Conservation (phyloP, 1,284 basidiomycete species). For the Ustilago shanxiensis region DNA sequence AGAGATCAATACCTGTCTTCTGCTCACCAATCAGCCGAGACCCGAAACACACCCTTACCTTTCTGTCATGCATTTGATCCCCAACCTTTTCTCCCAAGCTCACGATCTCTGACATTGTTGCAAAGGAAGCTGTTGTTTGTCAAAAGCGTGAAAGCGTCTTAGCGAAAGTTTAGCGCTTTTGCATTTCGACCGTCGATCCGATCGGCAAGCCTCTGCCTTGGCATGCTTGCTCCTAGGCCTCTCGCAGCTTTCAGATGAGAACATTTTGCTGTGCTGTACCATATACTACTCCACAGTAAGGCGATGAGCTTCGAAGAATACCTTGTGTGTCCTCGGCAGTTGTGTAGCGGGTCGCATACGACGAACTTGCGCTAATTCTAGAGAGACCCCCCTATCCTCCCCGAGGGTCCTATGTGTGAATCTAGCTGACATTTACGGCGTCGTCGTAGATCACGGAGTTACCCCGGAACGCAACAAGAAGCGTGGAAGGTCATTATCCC, state of each 20-base stretch:
- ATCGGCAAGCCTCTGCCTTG: neutral
- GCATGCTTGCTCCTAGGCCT: neutral
- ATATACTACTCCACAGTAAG: too few relatives aligned
- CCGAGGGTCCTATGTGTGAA: neutral
- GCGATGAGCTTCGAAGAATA: too few relatives aligned
- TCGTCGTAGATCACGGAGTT: neutral
- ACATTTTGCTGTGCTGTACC: too few relatives aligned
- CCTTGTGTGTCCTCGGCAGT: too few relatives aligned
- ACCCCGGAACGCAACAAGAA: neutral
- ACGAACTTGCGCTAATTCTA: neutral
- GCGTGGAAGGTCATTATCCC: neutral
- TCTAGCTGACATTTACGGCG: neutral
- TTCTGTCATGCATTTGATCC: neutral
- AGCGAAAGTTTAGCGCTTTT: slow-evolving; percentile 2
- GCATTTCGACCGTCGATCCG: slow-evolving; percentile 3
- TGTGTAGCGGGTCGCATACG: neutral
- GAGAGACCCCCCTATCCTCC: neutral
- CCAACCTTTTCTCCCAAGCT: neutral
- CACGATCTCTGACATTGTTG: neutral
- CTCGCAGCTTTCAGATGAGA: too few relatives aligned
- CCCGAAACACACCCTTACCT: neutral
- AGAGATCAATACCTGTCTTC: neutral
- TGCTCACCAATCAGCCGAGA: neutral
- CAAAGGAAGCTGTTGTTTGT: neutral
- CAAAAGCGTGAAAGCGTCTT: slow-evolving; percentile 1